A percentile compares a stretch with the other conserved stretches of the same genome.
Evolutionary conservation across 768 basidiomycete species (phyloP).

Genomic region (Dictyophora rubrovolvata): DNA sequence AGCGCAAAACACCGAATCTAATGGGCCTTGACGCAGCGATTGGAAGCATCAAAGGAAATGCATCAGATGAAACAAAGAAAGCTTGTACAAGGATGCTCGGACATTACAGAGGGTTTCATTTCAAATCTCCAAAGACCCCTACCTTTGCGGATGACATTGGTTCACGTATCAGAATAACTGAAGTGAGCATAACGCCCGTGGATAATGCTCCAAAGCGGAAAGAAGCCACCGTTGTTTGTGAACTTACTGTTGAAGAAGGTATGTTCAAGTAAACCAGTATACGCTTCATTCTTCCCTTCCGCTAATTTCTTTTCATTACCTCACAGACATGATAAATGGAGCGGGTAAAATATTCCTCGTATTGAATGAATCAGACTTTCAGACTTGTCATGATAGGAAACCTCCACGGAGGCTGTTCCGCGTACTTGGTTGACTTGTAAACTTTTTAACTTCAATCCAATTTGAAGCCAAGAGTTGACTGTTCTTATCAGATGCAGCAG

Average conservation of each 20-base stretch:
- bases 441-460: background rate
- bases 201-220: background rate
- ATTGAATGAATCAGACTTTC: no score
- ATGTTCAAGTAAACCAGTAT: background rate
- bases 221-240: constrained; percentile 5
- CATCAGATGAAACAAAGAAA: background rate
- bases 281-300: background rate
- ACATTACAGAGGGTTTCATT: background rate
- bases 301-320: background rate
- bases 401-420: constrained; percentile 7
- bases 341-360: background rate
- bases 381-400: background rate
- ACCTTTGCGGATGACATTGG: constrained; percentile 1
- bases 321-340: constrained; percentile 9
- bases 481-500: background rate
- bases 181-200: background rate
- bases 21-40: background rate
- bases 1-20: background rate
- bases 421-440: constrained; percentile 7
- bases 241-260: constrained; percentile 4
- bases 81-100: background rate
- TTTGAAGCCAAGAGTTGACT: background rate
- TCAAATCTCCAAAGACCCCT: background rate
- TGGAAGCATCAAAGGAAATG: background rate
- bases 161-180: background rate